Conservation (phyloP, 1,284 basidiomycete genomes). For the Inonotus hispidus region DNA sequence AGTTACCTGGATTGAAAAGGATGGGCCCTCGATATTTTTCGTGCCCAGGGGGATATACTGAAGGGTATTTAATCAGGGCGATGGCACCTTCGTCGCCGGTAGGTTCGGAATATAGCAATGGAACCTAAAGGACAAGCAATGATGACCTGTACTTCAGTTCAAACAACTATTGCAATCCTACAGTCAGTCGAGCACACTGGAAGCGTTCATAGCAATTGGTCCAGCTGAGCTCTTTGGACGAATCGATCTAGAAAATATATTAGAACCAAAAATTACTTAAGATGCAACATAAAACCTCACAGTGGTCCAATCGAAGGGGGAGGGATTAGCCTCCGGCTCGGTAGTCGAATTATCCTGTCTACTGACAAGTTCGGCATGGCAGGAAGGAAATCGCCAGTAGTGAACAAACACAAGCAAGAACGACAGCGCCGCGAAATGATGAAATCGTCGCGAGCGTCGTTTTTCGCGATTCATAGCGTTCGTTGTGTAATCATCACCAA, state of each 20-base stretch:
- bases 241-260: not conserved
- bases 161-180: not conserved
- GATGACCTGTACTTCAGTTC: not conserved
- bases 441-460: not conserved
- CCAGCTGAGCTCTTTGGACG: conserved; percentile 10
- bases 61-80: conserved; percentile 26
- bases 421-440: not conserved
- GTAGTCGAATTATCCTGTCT: not conserved
- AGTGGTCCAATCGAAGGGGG: not conserved
- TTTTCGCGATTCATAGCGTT: not conserved
- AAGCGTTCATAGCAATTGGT: conserved; percentile 6
- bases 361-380: no score
- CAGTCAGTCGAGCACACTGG: conserved; percentile 9
- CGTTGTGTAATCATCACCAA: not conserved
- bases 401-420: not conserved
- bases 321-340: no score
- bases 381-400: not conserved
- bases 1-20: conserved; percentile 30
- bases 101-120: conserved; percentile 28
- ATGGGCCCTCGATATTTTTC: conserved; percentile 29
- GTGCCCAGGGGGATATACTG: conserved; percentile 22
- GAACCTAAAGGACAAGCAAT: conserved; percentile 24
- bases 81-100: conserved; percentile 25
- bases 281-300: not conserved
- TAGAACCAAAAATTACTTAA: not conserved